A percentile compares a stretch with the other conserved stretches of the same genome.
phyloP scores from a whole-genome alignment of 106 monocot species.

The Apostasia ramifera region DNA sequence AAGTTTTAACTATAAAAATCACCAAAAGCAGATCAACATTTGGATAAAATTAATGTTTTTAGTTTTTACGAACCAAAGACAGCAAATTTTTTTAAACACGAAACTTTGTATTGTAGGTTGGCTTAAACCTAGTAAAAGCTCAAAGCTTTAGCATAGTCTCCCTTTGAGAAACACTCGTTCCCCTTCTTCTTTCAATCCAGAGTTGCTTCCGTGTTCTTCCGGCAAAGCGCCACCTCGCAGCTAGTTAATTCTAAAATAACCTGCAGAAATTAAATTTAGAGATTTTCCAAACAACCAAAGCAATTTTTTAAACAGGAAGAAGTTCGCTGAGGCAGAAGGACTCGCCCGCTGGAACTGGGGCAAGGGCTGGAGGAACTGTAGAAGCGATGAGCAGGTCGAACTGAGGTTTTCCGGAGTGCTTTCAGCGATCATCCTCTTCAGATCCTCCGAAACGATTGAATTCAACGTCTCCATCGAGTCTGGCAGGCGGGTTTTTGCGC shows the following conservation, averaged over 20 bases:
- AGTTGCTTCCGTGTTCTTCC: constrained; percentile 47
- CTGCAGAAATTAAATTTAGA: constrained; percentile 21
- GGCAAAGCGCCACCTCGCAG: constrained; percentile 57
- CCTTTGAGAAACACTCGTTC: constrained; percentile 51
- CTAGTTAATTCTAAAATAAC: constrained; percentile 60
- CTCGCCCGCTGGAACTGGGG: constrained; percentile 63
- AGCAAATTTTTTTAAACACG: no score
- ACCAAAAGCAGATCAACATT: no score
- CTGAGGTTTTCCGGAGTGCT: constrained; percentile 47
- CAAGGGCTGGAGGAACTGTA: constrained; percentile 30
- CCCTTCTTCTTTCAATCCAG: constrained; percentile 62
- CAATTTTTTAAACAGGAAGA: neutral
- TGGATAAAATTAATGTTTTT: no score
- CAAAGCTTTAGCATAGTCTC: constrained; percentile 52
- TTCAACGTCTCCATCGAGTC: constrained; percentile 61
- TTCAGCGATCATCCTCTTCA: constrained; percentile 44
- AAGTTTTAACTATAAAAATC: no score
- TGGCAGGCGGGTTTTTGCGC: no score
- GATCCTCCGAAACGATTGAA: constrained; percentile 41
- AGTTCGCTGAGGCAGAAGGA: neutral
- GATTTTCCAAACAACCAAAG: neutral
- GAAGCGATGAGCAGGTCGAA: constrained; percentile 35
- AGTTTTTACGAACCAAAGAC: no score
- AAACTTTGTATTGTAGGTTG: no score
- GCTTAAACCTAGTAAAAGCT: constrained; percentile 35